Conservation (phyloP, 2,329 filamentous ascomycete species). For the Exserohilum rostratum region DNA sequence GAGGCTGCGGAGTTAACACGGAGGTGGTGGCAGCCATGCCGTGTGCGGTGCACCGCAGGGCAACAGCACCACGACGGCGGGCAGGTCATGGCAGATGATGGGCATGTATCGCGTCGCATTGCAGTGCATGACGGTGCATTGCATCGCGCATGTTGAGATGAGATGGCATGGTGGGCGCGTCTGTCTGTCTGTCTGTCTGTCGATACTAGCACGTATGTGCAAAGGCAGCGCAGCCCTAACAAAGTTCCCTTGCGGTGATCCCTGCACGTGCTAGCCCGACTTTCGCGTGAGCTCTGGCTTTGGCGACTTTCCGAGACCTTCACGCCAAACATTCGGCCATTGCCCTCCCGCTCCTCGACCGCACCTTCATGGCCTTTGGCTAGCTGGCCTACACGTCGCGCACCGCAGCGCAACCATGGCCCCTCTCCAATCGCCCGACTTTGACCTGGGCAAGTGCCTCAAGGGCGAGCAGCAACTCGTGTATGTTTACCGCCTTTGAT, state of each 20-base stretch:
- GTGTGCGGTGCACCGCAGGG: neutral
- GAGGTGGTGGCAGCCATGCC: slow-evolving; percentile 11
- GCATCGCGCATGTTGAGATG: neutral
- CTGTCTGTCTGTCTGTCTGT: too few species aligned
- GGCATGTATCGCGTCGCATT: neutral
- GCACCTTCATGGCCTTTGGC: slow-evolving; percentile 42
- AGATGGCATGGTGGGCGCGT: neutral
- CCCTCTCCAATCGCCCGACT: slow-evolving; percentile 53
- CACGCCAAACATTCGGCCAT: slow-evolving; percentile 31
- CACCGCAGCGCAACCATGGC: slow-evolving; percentile 48
- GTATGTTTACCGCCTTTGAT: slow-evolving; percentile 59
- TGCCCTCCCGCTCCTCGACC: slow-evolving; percentile 18
- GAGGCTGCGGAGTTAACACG: slow-evolving; percentile 21
- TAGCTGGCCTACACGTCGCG: slow-evolving; percentile 35
- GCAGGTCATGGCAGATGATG: neutral
- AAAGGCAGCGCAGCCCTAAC: neutral
- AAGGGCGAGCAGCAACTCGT: slow-evolving; percentile 79
- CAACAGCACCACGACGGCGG: neutral
- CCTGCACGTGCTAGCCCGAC: slow-evolving; percentile 18
- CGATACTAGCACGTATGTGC: too few species aligned
- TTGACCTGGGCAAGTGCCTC: slow-evolving; percentile 83
- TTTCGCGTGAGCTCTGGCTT: slow-evolving; percentile 25
- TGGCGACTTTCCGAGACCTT: slow-evolving; percentile 25
- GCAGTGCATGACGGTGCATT: neutral
- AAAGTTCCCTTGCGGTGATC: slow-evolving; percentile 14